Evolutionary conservation across 768 basidiomycete genomes (phyloP), one percentile per base, ranked within the genome.

Genomic region (Rubroboletus pulcherrimus): DNA sequence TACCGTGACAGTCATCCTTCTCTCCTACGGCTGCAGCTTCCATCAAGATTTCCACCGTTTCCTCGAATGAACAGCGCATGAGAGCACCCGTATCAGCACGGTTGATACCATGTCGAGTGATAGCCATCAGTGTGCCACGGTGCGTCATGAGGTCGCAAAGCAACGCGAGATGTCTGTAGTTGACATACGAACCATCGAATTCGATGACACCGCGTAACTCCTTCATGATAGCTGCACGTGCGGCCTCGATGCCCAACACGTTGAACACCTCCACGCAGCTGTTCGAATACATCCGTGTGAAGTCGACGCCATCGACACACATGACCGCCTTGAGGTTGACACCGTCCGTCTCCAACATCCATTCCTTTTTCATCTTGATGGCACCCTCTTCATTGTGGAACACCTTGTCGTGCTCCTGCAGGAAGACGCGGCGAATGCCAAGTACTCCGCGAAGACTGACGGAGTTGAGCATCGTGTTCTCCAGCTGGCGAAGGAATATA

Each of bases 171-270:
- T 99, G 97, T 52, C 97, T 86, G 73, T 95, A 98, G 74, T 99
- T 98, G 79, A 99, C 97, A 66, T 98, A 97, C 17, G 96, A 98
- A 79, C 96, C 96, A 67, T 98, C 96, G 77, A 98, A 98, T 74
- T 98, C 95, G 74, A 99, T 97, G 69, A 98, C 97, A 54, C 86
- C 82, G 59, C 96, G 88, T 44, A 99, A 74, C 71, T 99, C 97
- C 75, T 81, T 91, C 81, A 97, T 85, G 64, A 99, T 88, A 8
- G 95, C 93, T 15, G 87, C 93, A 7, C 96, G 87, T 15, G 95
- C 94, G 19, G 94, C 97, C 72, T 99, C 97, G 66, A 99, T 97
- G 61, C 97, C 97, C 51, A 98, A 80, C 24, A 95, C 92, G 61
- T 91, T 80, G 80, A 94, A 94, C 48, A 98, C 81, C 73, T 98